Evolutionary conservation across 1,139 yeast species (phyloP).

Genomic region (Pichia sp.): DNA sequence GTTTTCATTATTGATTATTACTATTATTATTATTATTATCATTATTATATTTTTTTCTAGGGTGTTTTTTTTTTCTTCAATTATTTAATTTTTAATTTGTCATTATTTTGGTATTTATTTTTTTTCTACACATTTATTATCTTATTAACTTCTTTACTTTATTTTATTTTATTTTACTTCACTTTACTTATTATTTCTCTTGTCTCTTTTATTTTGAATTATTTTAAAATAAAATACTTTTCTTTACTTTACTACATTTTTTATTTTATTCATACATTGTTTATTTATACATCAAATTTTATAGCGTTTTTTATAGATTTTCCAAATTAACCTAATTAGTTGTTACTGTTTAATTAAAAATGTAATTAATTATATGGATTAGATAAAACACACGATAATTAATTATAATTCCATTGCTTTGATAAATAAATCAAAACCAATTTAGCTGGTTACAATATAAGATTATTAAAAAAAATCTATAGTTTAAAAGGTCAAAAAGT

Average conservation of each 20-base stretch:
- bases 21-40: conserved; percentile 5
- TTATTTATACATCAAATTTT: conserved; percentile 1
- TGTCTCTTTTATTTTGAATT: background rate
- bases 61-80: background rate
- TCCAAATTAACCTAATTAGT: background rate
- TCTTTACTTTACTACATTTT: background rate
- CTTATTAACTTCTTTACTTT: background rate
- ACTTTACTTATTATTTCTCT: background rate
- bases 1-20: background rate
- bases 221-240: background rate
- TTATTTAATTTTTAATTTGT: background rate
- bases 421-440: too few relatives aligned
- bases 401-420: too few relatives aligned
- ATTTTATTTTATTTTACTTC: background rate
- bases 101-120: background rate
- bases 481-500: too few relatives aligned
- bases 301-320: background rate
- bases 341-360: too few relatives aligned
- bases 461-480: too few relatives aligned
- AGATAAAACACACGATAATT: too few relatives aligned
- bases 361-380: too few relatives aligned
- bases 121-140: conserved; percentile 5
- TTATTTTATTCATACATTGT: background rate
- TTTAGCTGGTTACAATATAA: too few relatives aligned
- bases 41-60: conserved; percentile 5